Evolutionary conservation across 2,329 filamentous ascomycete genomes (phyloP), one percentile per base, ranked within the genome.

Genomic region (Xylariaceae sp.): DNA sequence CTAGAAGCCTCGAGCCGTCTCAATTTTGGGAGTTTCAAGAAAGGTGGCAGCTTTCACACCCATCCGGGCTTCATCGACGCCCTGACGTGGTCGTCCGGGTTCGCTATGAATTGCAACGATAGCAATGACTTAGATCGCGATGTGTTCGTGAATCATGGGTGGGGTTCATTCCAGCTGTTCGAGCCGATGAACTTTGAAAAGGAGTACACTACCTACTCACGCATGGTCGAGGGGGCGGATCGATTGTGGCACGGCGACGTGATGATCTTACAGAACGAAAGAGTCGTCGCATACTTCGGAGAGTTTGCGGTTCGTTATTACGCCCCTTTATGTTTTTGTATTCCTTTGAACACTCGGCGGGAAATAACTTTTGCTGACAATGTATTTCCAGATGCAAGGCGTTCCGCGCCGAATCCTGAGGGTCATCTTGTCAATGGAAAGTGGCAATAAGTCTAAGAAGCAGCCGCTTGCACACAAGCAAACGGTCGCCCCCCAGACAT

Each of bases 41-140:
- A 70, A 73, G 7, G 66, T 71, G 78, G 78, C 18, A 73, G 64
- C 40, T 83, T 75, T 64, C 68, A 87, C 44, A 81, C 81, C 66
- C 77, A 74, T 53, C 81, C 81, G 0, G 78, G 79, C 65, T 83
- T 78, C 72, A 80, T 84, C 49, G 81, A 85, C 62, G 81, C 79
- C 55, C 62, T 81, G 48, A 77, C 76, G 40, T 81, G 83, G 58
- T 74, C 83, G 47, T 79, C 80, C 0, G 81, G 82, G 20, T 84
- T 84, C 70, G 77, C 83, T 56, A 77, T 83, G 73, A 84, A 85
- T 60, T 80, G 76, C 18, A 79, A 76, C 10, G 79, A 82, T 44
- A 77, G 72, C 20, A 73, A 81, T 14, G 75, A 80, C 58, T 79
- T 79, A 14, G 71, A 74, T n/a, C 74, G 79, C 41, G 73, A 77